Percentiles rank a stretch among this genome's conserved stretches.
Evolutionary conservation across 1,284 basidiomycete species (phyloP).

Genomic region (Naganishia sp.): DNA sequence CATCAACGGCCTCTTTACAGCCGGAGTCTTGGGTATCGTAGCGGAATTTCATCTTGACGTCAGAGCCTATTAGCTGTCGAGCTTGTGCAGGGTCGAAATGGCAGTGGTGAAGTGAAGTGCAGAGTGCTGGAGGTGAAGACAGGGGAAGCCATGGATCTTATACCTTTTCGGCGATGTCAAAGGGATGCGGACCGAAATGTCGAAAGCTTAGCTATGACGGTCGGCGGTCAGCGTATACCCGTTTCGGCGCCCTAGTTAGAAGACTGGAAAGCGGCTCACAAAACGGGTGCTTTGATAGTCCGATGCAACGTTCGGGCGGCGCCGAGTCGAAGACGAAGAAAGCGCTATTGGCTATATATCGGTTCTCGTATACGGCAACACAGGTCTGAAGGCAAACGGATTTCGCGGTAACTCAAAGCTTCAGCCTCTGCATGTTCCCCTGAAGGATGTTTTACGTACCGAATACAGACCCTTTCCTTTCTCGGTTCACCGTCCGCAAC

Average conservation of each 20-base stretch:
- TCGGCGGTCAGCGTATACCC: neutral
- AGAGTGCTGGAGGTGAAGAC: neutral
- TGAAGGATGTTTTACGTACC: neutral
- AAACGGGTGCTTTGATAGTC: no score
- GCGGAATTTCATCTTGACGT: neutral
- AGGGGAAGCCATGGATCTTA: conserved; percentile 3
- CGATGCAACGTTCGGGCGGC: no score
- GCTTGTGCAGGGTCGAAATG: neutral
- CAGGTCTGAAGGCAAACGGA: no score
- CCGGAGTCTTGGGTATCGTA: conserved; percentile 1
- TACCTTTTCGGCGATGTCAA: neutral
- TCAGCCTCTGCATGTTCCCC: no score
- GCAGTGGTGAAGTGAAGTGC: neutral
- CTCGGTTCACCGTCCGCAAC: neutral
- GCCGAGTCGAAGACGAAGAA: no score
- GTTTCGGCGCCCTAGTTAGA: neutral
- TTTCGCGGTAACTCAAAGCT: no score
- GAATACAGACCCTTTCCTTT: neutral
- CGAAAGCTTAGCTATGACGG: neutral
- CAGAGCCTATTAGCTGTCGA: neutral
- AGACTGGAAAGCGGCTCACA: no score
- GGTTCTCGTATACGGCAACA: neutral
- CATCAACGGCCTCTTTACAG: neutral
- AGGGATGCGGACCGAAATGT: no score
- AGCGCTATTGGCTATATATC: neutral